phyloP scores from a whole-genome alignment of 2,329 filamentous ascomycete genomes.

The Lachnellula hyalina region DNA sequence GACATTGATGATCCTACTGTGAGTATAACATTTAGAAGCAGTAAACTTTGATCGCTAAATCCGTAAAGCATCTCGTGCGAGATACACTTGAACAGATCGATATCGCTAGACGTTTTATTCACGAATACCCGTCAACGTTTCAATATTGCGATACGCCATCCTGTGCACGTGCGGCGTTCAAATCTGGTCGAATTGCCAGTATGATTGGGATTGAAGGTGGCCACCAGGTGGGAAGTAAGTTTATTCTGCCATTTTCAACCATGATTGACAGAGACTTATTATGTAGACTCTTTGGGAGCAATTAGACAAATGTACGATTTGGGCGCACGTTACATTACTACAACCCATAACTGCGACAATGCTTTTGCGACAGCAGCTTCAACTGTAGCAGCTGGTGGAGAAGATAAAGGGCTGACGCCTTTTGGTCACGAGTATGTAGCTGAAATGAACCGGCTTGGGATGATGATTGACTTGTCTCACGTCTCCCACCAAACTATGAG shows the following conservation, averaged over 20 bases:
- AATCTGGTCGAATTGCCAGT: slow-evolving; percentile 43
- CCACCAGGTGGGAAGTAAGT: slow-evolving; percentile 34
- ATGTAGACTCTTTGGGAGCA: slow-evolving; percentile 34
- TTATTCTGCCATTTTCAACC: slow-evolving; percentile 39
- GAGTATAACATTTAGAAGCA: background rate
- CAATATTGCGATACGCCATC: slow-evolving; percentile 19
- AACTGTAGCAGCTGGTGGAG: slow-evolving; percentile 12
- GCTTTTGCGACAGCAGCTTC: slow-evolving; percentile 43
- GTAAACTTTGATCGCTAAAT: background rate
- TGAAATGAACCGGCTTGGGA: slow-evolving; percentile 65
- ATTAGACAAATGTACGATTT: slow-evolving; percentile 55
- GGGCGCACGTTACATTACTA: slow-evolving; percentile 59
- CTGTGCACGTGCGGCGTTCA: slow-evolving; percentile 31
- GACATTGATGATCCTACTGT: slow-evolving; percentile 4
- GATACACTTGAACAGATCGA: slow-evolving; percentile 55
- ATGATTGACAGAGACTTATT: too few species aligned
- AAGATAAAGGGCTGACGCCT: slow-evolving; percentile 44
- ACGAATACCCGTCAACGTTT: slow-evolving; percentile 23
- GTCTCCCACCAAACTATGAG: slow-evolving; percentile 59
- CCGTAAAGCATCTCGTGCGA: slow-evolving; percentile 33
- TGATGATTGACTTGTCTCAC: slow-evolving; percentile 62
- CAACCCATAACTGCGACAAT: slow-evolving; percentile 68
- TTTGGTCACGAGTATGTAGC: slow-evolving; percentile 49
- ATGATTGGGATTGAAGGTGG: slow-evolving; percentile 58
- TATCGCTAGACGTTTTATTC: slow-evolving; percentile 46